Evolutionary conservation across 495 filamentous ascomycete genomes (phyloP).

Genomic region (Penicillium parvum): DNA sequence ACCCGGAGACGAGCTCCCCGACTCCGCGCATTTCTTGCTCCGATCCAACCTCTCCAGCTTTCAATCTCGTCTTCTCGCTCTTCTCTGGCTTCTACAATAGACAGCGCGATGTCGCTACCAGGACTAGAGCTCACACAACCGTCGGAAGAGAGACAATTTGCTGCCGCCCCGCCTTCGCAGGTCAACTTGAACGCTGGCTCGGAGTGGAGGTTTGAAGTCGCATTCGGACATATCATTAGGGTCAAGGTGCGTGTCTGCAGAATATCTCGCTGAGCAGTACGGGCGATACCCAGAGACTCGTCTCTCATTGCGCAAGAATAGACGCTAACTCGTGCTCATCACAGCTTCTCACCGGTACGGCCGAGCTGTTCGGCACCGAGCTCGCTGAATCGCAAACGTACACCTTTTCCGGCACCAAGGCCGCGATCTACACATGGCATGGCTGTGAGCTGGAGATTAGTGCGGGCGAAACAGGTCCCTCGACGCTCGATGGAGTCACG

Average conservation of each 20-base stretch:
- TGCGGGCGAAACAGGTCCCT: slow-evolving; percentile 39
- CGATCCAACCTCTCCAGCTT: neutral
- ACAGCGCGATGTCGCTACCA: slow-evolving; percentile 43
- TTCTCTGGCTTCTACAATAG: neutral
- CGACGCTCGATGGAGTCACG: slow-evolving; percentile 19
- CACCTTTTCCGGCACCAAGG: slow-evolving; percentile 77
- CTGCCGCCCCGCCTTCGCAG: slow-evolving; percentile 39
- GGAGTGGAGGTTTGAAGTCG: slow-evolving; percentile 93
- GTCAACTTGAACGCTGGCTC: slow-evolving; percentile 44
- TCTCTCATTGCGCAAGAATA: too few species aligned
- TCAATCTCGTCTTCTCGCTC: neutral
- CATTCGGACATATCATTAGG: slow-evolving; percentile 57
- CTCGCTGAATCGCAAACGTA: slow-evolving; percentile 77
- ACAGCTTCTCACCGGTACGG: slow-evolving; percentile 72
- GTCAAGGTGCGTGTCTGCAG: slow-evolving; percentile 59
- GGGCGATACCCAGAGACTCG: too few species aligned
- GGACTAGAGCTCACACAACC: slow-evolving; percentile 44
- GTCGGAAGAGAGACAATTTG: slow-evolving; percentile 36
- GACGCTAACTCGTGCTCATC: slow-evolving; percentile 18
- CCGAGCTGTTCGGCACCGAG: slow-evolving; percentile 95
- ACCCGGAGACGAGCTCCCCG: slow-evolving; percentile 6
- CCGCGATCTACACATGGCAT: slow-evolving; percentile 85
- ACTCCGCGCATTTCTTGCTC: slow-evolving; percentile 5
- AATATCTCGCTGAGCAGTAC: too few species aligned
- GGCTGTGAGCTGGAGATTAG: slow-evolving; percentile 79